Evolutionary conservation across 352 stramenopile genomes (phyloP).

Genomic region (Elongisporangium prolatum): DNA sequence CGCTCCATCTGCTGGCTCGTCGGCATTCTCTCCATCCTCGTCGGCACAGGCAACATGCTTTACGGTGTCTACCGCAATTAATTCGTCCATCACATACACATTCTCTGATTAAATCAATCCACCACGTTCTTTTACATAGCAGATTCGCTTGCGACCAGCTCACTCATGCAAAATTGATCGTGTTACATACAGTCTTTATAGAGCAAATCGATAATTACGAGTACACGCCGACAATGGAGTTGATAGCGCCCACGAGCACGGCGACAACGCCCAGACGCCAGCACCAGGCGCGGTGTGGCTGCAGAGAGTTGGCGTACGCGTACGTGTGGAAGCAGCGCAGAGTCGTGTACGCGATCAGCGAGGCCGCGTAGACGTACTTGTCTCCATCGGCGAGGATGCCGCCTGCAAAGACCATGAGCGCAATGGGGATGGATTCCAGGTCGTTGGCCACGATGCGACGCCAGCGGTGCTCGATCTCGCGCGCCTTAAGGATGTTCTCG

Average conservation of each 20-base stretch:
- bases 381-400: conserved; percentile 36
- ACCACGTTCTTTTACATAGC: background rate
- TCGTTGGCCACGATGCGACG: conserved; percentile 54
- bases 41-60: conserved; percentile 32
- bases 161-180: background rate
- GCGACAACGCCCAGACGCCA: conserved; percentile 32
- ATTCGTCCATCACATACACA: background rate
- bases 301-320: conserved; percentile 26
- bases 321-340: conserved; percentile 33
- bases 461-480: conserved; percentile 38
- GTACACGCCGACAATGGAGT: conserved; percentile 37
- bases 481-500: conserved; percentile 22
- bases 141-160: background rate
- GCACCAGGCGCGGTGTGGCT: conserved; percentile 25
- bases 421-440: conserved; percentile 56
- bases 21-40: conserved; percentile 26
- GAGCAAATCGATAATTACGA: conserved; percentile 9
- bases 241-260: conserved; percentile 31
- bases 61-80: conserved; percentile 18
- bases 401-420: conserved; percentile 41
- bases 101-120: background rate
- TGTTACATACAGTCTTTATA: background rate
- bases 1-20: conserved; percentile 34
- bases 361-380: conserved; percentile 25
- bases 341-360: conserved; percentile 30